A percentile compares a stretch with the other conserved stretches of the same genome.
Conservation (phyloP, 2,329 filamentous ascomycete species). For the Venturia oleaginea region DNA sequence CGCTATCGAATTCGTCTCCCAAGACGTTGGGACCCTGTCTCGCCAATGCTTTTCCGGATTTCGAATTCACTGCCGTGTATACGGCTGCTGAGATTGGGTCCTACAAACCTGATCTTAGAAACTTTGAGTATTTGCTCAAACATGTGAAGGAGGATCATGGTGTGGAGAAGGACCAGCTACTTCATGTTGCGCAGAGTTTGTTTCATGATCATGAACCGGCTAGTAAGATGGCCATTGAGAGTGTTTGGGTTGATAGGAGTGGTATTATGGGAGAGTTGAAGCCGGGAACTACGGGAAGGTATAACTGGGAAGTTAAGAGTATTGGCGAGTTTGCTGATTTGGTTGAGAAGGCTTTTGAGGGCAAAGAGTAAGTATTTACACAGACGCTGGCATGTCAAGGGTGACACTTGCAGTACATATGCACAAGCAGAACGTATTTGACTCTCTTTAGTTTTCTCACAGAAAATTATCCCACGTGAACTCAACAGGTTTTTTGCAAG, state of each 20-base stretch:
- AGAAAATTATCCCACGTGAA: no score
- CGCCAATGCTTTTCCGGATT: not conserved
- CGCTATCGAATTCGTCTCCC: conserved; percentile 43
- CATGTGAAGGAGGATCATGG: conserved; percentile 47
- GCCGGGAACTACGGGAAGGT: conserved; percentile 21
- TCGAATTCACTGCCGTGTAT: conserved; percentile 53
- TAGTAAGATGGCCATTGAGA: conserved; percentile 46
- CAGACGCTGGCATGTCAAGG: no score
- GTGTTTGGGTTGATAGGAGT: conserved; percentile 57
- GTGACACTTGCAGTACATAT: no score
- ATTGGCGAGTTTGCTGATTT: conserved; percentile 53
- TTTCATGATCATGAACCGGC: conserved; percentile 59
- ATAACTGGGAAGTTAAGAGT: conserved; percentile 49
- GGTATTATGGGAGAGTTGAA: conserved; percentile 36
- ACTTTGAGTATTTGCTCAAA: conserved; percentile 57
- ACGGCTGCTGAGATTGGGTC: conserved; percentile 62
- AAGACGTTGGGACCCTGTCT: conserved; percentile 7
- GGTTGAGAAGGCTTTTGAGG: conserved; percentile 33
- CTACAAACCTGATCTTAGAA: conserved; percentile 58
- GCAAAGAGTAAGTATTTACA: not conserved
- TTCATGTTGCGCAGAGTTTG: conserved; percentile 62
- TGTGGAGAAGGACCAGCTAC: conserved; percentile 46
- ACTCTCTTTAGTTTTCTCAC: no score
- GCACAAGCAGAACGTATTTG: no score
- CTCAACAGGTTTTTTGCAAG: no score